Evolutionary conservation across 208 protist species (phyloP), one percentile per base, ranked within the genome.

Genomic region (Leishmania aethiopica): DNA sequence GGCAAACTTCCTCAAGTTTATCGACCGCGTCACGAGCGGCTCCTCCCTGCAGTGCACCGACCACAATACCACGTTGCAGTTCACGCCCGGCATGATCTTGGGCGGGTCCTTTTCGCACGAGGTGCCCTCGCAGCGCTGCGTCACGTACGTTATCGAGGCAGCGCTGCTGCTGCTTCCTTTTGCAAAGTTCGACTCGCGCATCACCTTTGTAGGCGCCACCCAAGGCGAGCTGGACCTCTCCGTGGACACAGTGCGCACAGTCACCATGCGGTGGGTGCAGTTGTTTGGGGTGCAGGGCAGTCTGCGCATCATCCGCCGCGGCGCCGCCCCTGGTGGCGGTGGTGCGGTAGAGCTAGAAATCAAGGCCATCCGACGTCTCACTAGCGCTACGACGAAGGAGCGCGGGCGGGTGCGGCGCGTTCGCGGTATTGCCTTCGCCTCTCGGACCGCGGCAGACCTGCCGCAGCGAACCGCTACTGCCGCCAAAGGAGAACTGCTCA

Each of bases 1-100:
- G 84, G 95, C 91, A 19, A 98, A 98, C 84, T 98, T 98, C 73
- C 86, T 98, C 51, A 97, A 97, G 86, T 97, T 98, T 71, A 91
- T 98, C 60, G 95, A 97, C 78, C 92, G 94, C 72, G 84, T 98
- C 74, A 98, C 96, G 25, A 97, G 92, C 74, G 96, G 96, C 2
- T 96, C 94, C 3, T 83, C 78, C 8, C 90, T 98, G 57, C 88
- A 96, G 81, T 91, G 90, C 71, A 88, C 82, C 4, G 87, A 96
- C 15, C 82, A 94, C 85, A 96, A 96, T 83, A 97, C 93, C 10
- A 80, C 81, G 40, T 76, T 98, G 42, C 89, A 84, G 17, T 97
- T 98, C 83, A 90, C 84, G n/a, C 96, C 96, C 4, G 96, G 96
- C 37, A 96, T 98, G 87, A 96, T 98, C 67, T 80, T 97, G 40